Percentiles rank a stretch among this genome's conserved stretches.
These are phyloP conservation scores for Onygena corvina DNA, from an alignment of 2,329 filamentous ascomycete species.

Conservation along the genomic window DNA sequence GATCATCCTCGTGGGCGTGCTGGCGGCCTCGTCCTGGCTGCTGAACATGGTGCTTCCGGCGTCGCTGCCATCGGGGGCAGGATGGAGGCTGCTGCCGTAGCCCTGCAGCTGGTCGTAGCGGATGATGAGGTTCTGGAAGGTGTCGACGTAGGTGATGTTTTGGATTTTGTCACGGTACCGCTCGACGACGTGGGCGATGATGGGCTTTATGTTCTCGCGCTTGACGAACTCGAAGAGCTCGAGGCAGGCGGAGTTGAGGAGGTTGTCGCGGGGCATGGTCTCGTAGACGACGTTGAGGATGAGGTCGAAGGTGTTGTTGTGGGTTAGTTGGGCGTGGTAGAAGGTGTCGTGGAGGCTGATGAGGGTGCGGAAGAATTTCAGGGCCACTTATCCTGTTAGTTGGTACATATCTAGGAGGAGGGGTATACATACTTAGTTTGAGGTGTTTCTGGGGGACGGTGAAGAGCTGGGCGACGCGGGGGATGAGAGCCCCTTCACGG, in stretches of 20 bases:
- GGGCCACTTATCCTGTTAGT: conserved; percentile 48
- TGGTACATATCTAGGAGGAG: background rate
- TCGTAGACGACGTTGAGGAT: conserved; percentile 73
- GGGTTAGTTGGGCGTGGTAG: conserved; percentile 72
- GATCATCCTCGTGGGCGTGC: conserved; percentile 30
- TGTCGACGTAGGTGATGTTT: conserved; percentile 68
- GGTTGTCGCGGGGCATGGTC: conserved; percentile 82
- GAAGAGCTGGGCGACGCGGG: conserved; percentile 71
- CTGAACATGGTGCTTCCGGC: conserved; percentile 46
- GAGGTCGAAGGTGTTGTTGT: conserved; percentile 68
- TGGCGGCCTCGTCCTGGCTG: conserved; percentile 52
- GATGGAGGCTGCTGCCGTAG: conserved; percentile 52
- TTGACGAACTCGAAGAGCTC: conserved; percentile 90
- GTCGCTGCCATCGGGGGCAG: conserved; percentile 12
- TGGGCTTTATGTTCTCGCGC: conserved; percentile 64
- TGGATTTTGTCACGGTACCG: conserved; percentile 68
- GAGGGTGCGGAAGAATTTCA: conserved; percentile 87
- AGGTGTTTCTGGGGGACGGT: conserved; percentile 79
- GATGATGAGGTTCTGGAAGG: conserved; percentile 63
- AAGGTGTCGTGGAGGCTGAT: conserved; percentile 81
- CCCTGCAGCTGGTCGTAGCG: conserved; percentile 69
- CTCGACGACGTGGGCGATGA: conserved; percentile 73
- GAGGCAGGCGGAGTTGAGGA: conserved; percentile 84
- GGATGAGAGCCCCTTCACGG: conserved; percentile 62
- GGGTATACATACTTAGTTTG: conserved; percentile 55